Evolutionary conservation across 257 asterid species (phyloP), one percentile per base, ranked within the genome.

Genomic region (Petunia axillaris): DNA sequence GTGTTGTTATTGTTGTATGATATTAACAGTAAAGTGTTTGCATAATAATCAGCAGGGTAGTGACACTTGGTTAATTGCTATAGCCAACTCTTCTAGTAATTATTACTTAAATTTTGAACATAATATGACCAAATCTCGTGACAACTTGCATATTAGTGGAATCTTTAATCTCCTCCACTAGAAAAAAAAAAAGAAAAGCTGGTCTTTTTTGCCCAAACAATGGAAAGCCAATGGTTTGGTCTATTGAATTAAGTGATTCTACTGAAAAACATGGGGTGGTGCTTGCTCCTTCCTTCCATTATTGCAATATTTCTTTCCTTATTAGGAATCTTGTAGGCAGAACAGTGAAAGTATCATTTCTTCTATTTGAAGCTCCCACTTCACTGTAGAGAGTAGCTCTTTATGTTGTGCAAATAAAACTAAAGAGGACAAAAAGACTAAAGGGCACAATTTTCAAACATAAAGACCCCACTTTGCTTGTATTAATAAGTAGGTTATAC

Each of bases 271-370:
- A 70, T 62, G 81, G 87, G 73, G 83, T 67, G 84, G 83, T 79
- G 88, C 82, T 76, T 81, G 60, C 25, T 81, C 71, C 85, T 91
- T 78, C 80, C 83, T 25, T 70, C 41, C 88, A 84, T 82, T 43
- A 82, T 83, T 86, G 40, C 88, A 35, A 70, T 82, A 38, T 71
- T 78, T 75, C 85, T 83, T 85, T 58, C 60, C 79, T 44, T 64
- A 60, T 11, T 55, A 65, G 85, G 88, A 91, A 83, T 88, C 85
- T 87, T 39, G 66, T 79, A 79, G 63, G 78, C 70, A 43, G 75
- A 91, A 87, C 85, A 89, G 89, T 77, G 79, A 76, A 89, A 84
- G 92, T 85, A 82, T 40, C 70, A 11, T 70, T 88, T 88, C 85
- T 80, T 76, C 79, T 66, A 77, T 50, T 67, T 81, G 7, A 76